Evolutionary conservation across 2,329 filamentous ascomycete genomes (phyloP), one percentile per base, ranked within the genome.

Genomic region (Colletotrichum musicola): DNA sequence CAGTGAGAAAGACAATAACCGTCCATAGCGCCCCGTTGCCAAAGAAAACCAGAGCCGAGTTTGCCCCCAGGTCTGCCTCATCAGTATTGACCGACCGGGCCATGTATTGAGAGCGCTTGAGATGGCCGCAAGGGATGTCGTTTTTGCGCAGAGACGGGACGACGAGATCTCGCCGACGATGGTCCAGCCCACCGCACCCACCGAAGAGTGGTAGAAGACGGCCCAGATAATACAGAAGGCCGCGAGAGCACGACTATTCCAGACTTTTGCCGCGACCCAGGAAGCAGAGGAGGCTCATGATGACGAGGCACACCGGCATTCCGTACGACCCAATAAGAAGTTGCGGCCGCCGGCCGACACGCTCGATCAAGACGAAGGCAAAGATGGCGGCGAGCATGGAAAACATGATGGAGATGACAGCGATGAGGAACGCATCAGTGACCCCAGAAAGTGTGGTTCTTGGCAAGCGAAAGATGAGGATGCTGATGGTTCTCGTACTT

Each of bases 151-250:
- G 6, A 42, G 38, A 18, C 35, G 53, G 1, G 53, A 56, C 35
- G 53, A 56, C 16, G 53, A 56, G 53, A 56, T 44, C 35, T 56
- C 53, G 30, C 53, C 53, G 4, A 56, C 53, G 40, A 56, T 56
- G 35, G 53, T 44, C 53, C 53, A 56, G 4, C 53, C 53, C 5
- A 56, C 53, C 5, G 53, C 53, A 5, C 53, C 53, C 16, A 56
- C 35, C 3, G 35, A 56, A 16, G 42, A 20, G 53, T 56, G 25
- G 30, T 56, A 56, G 16, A 44, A 56, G 14, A 56, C 40, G 53
- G 53, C 16, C 53, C 53, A 56, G 35, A 42, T 42, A 4, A 42
- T 42, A 4, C 38, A 42, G 14, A 42, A 42, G 38, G 38, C 38
- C 12, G 38, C 38, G 3, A 42, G 38, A 16, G 38, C 14, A 12